phyloP scores from a whole-genome alignment of 116 monocot species.

The Zostera marina region DNA sequence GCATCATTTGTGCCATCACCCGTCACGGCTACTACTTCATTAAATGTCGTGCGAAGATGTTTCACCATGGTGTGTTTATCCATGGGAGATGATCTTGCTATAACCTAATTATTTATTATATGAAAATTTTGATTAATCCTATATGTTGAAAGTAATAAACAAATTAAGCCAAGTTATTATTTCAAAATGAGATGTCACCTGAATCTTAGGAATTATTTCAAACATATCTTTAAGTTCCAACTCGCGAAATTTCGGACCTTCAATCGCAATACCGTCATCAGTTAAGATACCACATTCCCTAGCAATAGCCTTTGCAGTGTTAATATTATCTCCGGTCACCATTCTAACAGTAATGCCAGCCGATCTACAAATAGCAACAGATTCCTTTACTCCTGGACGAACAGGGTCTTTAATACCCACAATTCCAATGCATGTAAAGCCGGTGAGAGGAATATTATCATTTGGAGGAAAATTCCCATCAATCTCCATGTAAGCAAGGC shows the following conservation, averaged over 20 bases:
- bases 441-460: constrained; percentile 38
- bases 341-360: constrained; percentile 75
- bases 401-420: constrained; percentile 85
- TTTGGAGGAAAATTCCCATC: constrained; percentile 21
- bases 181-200: constrained; percentile 16
- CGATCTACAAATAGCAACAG: constrained; percentile 49
- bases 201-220: constrained; percentile 59
- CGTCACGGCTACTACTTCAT: constrained; percentile 82
- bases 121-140: not conserved
- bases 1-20: constrained; percentile 93
- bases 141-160: not conserved
- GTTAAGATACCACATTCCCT: constrained; percentile 74
- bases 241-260: constrained; percentile 63
- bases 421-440: constrained; percentile 55
- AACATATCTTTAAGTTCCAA: constrained; percentile 33
- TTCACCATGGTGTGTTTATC: constrained; percentile 65
- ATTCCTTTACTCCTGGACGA: constrained; percentile 64
- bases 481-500: constrained; percentile 56
- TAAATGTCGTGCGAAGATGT: constrained; percentile 39
- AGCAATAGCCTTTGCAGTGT: constrained; percentile 78
- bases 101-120: constrained; percentile 19
- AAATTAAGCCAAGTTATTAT: not conserved
- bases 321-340: constrained; percentile 85
- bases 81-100: constrained; percentile 74
- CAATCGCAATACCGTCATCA: constrained; percentile 59